Evolutionary conservation across 257 asterid genomes (phyloP), one percentile per base, ranked within the genome.

Genomic region (Ilex asprella): DNA sequence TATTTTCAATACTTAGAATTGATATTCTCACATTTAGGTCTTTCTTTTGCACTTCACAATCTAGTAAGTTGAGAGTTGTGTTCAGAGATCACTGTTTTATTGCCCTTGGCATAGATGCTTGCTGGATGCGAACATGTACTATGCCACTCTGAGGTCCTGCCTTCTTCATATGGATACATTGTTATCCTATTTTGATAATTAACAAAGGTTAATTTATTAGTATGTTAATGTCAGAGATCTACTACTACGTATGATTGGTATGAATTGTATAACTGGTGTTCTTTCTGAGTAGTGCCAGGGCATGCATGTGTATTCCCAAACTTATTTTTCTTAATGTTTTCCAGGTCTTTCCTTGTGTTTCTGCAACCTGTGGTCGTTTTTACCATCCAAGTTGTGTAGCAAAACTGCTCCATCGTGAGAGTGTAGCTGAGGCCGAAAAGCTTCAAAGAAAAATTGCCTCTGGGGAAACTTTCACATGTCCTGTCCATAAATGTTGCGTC

Each of bases 381-480:
- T 93, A 89, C 76, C 99, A 93, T 72, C 94, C 96, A 55, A 59
- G 39, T 39, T 93, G 99, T 77, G 94, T 82, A 52, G 94, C 95
- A 10, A 79, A 73, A 67, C 86, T 85, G 67, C 84, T 84, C 49
- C 78, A 73, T 70, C 87, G 80, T 31, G 81, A 70, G 66, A 59
- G 74, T 75, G 76, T 67, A 55, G 73, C 76, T 21, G 84, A 86
- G 58, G 70, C 80, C 27, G 84, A 74, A 67, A 86, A 81, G 65
- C 77, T 75, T 53, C 50, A 67, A 69, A 58, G 59, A 58, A 74
- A 71, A 67, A 84, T 93, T 74, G 88, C 85, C 58, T 73, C 83
- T 63, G 99, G 97, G 55, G 88, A 86, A 68, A 67, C 76, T 49
- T 89, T 93, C 77, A 76, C 83, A 53, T 93, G 97, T 75, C 96